Conservation (phyloP, 2,329 filamentous ascomycete genomes). For the Xylariaceae sp. region DNA sequence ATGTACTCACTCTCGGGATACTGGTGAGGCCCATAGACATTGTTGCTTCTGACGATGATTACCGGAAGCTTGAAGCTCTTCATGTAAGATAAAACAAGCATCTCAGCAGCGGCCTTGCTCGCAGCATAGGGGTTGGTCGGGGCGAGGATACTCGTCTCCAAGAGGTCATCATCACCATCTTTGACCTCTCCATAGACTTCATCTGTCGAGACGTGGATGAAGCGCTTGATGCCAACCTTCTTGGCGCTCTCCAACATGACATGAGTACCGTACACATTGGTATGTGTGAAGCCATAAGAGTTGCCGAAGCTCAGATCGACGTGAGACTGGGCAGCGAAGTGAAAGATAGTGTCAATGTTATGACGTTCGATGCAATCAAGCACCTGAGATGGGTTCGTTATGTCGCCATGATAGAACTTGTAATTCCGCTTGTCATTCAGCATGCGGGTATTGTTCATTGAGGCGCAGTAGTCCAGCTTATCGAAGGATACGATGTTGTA, state of each 20-base stretch:
- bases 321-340: slow-evolving; percentile 82
- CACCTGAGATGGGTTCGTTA: slow-evolving; percentile 66
- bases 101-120: slow-evolving; percentile 76
- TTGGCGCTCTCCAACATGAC: slow-evolving; percentile 72
- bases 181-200: slow-evolving; percentile 80
- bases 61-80: slow-evolving; percentile 76
- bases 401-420: slow-evolving; percentile 72
- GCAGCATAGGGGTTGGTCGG: slow-evolving; percentile 80
- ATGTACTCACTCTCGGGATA: slow-evolving; percentile 68
- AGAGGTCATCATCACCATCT: slow-evolving; percentile 63
- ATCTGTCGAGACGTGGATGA: slow-evolving; percentile 79
- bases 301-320: slow-evolving; percentile 80
- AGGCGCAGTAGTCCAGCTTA: slow-evolving; percentile 78
- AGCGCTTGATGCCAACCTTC: slow-evolving; percentile 63
- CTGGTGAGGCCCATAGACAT: slow-evolving; percentile 80
- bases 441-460: slow-evolving; percentile 70
- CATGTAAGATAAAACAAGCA: slow-evolving; percentile 81
- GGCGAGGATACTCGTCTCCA: slow-evolving; percentile 67
- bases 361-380: slow-evolving; percentile 64
- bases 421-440: slow-evolving; percentile 67
- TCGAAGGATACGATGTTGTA: slow-evolving; percentile 82
- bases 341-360: slow-evolving; percentile 73
- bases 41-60: slow-evolving; percentile 77
- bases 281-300: slow-evolving; percentile 74
- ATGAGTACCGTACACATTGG: slow-evolving; percentile 80